Evolutionary conservation across 2,329 filamentous ascomycete genomes (phyloP), one percentile per base, ranked within the genome.

Genomic region (Apiospora arundinis): DNA sequence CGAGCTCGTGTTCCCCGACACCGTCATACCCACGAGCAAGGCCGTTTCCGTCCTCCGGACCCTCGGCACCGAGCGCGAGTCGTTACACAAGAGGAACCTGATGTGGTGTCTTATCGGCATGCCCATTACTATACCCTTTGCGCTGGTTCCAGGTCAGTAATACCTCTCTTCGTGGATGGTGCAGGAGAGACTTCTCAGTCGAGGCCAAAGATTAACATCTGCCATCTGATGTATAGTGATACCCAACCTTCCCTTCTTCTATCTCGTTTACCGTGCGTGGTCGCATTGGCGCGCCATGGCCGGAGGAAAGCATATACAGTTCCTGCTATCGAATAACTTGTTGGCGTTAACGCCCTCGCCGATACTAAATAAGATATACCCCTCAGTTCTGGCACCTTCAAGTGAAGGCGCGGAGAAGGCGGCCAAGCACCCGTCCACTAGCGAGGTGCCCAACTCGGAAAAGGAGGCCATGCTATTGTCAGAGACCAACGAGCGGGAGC

Each of bases 241-340:
- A 74, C 95, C 95, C 46, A 98, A 99, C 80, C 86, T 99, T 16
- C 96, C 96, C 23, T 98, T 98, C 86, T 98, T 98, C 85, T 99
- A 98, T 81, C 89, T 98, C 52, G 90, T 90, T 23, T 99, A 97
- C 84, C 90, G 96, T 74, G 92, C 94, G 37, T 98, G 93, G 92
- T 97, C 93, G 25, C 94, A 97, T 82, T 97, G 93, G 90, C 90
- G 92, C 84, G 96, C 96, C 69, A 85, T 97, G 70, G 89, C 90
- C 48, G 96, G 96, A 70, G 95, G 94, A 25, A 93, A 91, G 77
- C 93, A 98, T 80, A 84, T 98, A 45, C 90, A 95, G 75, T 96
- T 94, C 81, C 88, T 99, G 16, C 82, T 95, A 52, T 84, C 92
- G 71, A 91, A 95, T 75, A 90, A 92, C 67, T 88, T 96, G 40